Percentiles rank a stretch among this genome's conserved stretches.
phyloP scores from a whole-genome alignment of 306 rosid species.

The Amphicarpaea edgeworthii region DNA sequence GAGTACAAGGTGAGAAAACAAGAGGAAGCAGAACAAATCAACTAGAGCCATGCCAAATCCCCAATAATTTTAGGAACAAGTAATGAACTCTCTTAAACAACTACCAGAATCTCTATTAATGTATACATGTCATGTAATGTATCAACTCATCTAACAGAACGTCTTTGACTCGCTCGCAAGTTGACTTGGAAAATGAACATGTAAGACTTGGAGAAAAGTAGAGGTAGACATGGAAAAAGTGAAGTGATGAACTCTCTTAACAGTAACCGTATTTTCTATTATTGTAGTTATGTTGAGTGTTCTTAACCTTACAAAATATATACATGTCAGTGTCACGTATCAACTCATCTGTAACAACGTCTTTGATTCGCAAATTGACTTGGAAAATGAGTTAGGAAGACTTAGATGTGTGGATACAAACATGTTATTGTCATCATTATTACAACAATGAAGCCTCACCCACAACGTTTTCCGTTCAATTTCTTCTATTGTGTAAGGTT shows the following conservation, averaged over 20 bases:
- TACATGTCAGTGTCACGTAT: slow-evolving; percentile 1
- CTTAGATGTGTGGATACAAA: neutral
- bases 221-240: too few relatives aligned
- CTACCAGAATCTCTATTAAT: too few relatives aligned
- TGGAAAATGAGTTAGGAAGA: slow-evolving; percentile 15
- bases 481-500: neutral
- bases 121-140: too few relatives aligned
- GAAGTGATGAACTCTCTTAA: too few relatives aligned
- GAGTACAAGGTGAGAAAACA: slow-evolving; percentile 9
- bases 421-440: neutral
- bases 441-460: neutral
- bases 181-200: too few relatives aligned
- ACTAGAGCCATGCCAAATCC: slow-evolving; percentile 34
- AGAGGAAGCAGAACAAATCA: slow-evolving; percentile 16
- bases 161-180: too few relatives aligned
- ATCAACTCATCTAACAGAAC: too few relatives aligned
- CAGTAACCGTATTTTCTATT: neutral
- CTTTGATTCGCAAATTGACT: slow-evolving; percentile 41
- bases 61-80: slow-evolving; percentile 8
- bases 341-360: neutral
- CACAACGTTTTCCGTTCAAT: neutral
- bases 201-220: too few relatives aligned
- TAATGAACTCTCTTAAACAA: neutral
- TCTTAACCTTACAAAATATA: neutral
- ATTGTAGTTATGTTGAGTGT: neutral